Evolutionary conservation across 352 stramenopile species (phyloP).

Genomic region (Elongisporangium senticosum): DNA sequence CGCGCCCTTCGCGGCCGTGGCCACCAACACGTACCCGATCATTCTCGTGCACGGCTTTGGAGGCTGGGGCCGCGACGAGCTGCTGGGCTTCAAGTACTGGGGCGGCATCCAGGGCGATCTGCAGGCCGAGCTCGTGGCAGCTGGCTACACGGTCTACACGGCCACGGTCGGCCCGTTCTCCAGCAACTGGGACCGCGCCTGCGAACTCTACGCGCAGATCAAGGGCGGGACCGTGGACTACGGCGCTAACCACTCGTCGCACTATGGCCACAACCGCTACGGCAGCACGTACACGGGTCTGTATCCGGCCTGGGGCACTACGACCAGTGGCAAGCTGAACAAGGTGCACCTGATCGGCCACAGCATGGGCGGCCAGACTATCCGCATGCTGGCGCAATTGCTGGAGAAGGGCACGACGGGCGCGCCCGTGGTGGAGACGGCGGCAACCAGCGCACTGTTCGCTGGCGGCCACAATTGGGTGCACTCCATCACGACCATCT

Average conservation of each 20-base stretch:
- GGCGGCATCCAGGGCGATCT: conserved; percentile 40
- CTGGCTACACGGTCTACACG: conserved; percentile 47
- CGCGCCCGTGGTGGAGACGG: conserved; percentile 23
- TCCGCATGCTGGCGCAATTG: conserved; percentile 62
- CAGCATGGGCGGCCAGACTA: conserved; percentile 71
- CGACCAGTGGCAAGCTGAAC: conserved; percentile 37
- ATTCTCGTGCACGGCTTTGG: conserved; percentile 49
- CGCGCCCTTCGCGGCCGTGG: not conserved
- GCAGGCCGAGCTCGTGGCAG: conserved; percentile 25
- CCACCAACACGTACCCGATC: conserved; percentile 35
- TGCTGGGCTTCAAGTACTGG: conserved; percentile 47
- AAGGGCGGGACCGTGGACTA: conserved; percentile 48
- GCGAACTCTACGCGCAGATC: conserved; percentile 56
- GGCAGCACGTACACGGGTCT: conserved; percentile 41
- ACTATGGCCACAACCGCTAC: conserved; percentile 26
- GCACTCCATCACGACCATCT: conserved; percentile 58
- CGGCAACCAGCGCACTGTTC: conserved; percentile 32
- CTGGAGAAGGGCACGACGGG: conserved; percentile 44
- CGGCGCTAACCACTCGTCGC: conserved; percentile 27
- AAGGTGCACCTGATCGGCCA: conserved; percentile 68
- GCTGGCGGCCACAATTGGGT: conserved; percentile 47
- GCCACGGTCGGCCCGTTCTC: conserved; percentile 44
- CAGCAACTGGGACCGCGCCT: conserved; percentile 62
- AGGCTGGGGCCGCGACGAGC: conserved; percentile 35
- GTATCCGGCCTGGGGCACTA: conserved; percentile 51